A percentile compares a stretch with the other conserved stretches of the same genome.
Conservation (phyloP, 345 rosid species). For the Clausena lansium region DNA sequence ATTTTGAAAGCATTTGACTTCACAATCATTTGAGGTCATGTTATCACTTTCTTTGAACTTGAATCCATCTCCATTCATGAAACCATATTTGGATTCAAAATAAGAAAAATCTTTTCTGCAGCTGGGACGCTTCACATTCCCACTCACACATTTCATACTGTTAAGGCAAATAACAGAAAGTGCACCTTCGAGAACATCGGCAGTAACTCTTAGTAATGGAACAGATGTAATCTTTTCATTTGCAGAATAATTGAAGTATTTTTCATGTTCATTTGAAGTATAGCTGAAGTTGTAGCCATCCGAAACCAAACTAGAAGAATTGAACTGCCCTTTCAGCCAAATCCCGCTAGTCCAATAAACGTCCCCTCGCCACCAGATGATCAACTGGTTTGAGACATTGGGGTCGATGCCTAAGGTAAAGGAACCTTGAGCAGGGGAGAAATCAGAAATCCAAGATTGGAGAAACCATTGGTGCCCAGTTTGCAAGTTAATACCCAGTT, state of each 20-base stretch:
- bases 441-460: slow-evolving; percentile 22
- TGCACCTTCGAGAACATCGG: background rate
- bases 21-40: rapidly evolving
- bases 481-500: slow-evolving; percentile 31
- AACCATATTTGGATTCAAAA: too few relatives aligned
- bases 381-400: slow-evolving; percentile 18
- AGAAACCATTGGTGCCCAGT: slow-evolving; percentile 30
- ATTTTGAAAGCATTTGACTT: too few relatives aligned
- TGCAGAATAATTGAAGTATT: slow-evolving; percentile 20
- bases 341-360: slow-evolving; percentile 23
- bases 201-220: background rate
- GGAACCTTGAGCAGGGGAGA: slow-evolving; percentile 21
- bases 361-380: slow-evolving; percentile 15
- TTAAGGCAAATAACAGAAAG: background rate
- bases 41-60: too few relatives aligned
- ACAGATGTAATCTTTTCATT: background rate
- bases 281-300: background rate
- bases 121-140: too few relatives aligned
- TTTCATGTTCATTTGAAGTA: slow-evolving; percentile 24
- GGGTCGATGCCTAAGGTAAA: slow-evolving; percentile 29
- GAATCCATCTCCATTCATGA: too few relatives aligned
- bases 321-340: background rate
- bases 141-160: background rate
- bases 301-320: too few relatives aligned
- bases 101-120: background rate